Percentiles rank a stretch among this genome's conserved stretches.
Conservation (phyloP, 306 rosid genomes). For the Prunus fruticosa region DNA sequence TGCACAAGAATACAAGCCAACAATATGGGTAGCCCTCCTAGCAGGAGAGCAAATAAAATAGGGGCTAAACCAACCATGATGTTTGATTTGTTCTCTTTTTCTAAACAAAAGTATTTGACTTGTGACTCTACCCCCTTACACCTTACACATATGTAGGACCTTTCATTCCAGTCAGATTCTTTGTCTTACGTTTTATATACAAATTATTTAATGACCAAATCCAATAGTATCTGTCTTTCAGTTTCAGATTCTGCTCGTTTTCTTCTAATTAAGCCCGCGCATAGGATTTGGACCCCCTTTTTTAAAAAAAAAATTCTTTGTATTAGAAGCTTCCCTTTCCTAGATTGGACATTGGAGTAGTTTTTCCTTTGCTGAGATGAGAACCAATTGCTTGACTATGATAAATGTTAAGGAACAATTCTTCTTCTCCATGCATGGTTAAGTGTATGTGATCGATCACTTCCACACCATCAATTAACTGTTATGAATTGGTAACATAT, state of each 20-base stretch:
- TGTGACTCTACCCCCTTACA: background rate
- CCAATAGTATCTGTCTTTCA: background rate
- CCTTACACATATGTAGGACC: background rate
- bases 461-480: too few relatives aligned
- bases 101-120: background rate
- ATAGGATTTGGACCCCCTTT: background rate
- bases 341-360: too few relatives aligned
- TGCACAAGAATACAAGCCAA: slow-evolving; percentile 37
- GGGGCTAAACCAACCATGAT: slow-evolving; percentile 31
- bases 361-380: too few relatives aligned
- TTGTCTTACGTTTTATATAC: background rate
- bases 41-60: slow-evolving; percentile 25
- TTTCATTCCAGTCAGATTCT: background rate
- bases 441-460: too few relatives aligned
- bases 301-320: too few relatives aligned
- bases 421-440: too few relatives aligned
- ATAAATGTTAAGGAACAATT: too few relatives aligned
- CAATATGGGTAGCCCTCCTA: slow-evolving; percentile 28
- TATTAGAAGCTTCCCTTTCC: too few relatives aligned
- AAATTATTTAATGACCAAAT: background rate
- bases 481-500: background rate
- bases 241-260: slow-evolving; percentile 3
- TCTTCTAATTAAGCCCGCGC: background rate
- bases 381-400: too few relatives aligned
- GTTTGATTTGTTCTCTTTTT: background rate